Conservation (phyloP, 2,329 filamentous ascomycete species). For the Lojkania enalia region DNA sequence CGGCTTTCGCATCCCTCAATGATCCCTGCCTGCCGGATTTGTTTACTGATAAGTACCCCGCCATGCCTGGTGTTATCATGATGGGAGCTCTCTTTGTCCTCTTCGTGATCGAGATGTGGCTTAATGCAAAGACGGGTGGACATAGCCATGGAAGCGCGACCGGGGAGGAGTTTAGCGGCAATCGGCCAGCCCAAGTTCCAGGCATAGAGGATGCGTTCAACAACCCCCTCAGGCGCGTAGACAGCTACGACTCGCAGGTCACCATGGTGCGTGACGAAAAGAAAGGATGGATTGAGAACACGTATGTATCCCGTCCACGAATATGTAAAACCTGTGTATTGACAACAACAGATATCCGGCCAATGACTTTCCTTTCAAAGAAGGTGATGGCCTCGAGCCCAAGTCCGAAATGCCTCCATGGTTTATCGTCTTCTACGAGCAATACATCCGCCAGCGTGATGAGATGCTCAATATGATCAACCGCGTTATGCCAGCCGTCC, state of each 20-base stretch:
- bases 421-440: conserved; percentile 66
- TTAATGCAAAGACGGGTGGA: conserved; percentile 62
- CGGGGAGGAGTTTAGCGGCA: conserved; percentile 43
- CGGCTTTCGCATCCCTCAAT: conserved; percentile 57
- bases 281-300: conserved; percentile 37
- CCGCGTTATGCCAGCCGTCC: conserved; percentile 36
- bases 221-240: conserved; percentile 31
- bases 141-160: conserved; percentile 62
- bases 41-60: conserved; percentile 63
- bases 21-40: conserved; percentile 60
- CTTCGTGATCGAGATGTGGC: conserved; percentile 65
- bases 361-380: conserved; percentile 35
- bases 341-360: conserved; percentile 20
- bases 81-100: conserved; percentile 64
- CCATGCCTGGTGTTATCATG: conserved; percentile 67
- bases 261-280: conserved; percentile 43
- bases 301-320: conserved; percentile 15
- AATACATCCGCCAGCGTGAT: conserved; percentile 63
- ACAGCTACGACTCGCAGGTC: conserved; percentile 42
- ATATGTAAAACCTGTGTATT: not conserved
- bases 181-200: conserved; percentile 10
- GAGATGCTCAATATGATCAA: conserved; percentile 62
- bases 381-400: conserved; percentile 26
- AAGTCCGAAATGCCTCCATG: conserved; percentile 60
- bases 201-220: conserved; percentile 37